These are phyloP conservation scores for Sutorius australiensis DNA, from an alignment of 768 basidiomycete genomes.

Conservation along the genomic window DNA sequence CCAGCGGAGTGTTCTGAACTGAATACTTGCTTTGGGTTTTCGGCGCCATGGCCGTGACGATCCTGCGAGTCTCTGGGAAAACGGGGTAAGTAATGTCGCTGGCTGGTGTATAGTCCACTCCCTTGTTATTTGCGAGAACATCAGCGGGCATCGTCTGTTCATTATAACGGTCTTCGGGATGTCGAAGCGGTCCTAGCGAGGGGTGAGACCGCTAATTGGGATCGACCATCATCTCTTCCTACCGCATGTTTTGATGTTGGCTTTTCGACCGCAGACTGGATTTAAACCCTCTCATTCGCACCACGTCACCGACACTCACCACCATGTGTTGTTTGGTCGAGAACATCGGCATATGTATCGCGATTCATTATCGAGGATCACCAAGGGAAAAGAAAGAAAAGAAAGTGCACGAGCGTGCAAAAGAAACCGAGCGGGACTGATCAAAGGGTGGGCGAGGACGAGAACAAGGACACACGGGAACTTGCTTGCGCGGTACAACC, in stretches of 20 bases:
- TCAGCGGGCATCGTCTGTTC: background rate
- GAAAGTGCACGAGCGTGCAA: background rate
- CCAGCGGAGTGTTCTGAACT: background rate
- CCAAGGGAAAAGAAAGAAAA: constrained; percentile 18
- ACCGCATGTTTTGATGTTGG: constrained; percentile 7
- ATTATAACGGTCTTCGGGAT: constrained; percentile 4
- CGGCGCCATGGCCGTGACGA: constrained; percentile 48
- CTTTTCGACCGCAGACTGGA: background rate
- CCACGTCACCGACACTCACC: constrained; percentile 26
- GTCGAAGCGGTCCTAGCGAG: constrained; percentile 12
- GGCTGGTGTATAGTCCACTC: background rate
- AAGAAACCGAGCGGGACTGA: constrained; percentile 12
- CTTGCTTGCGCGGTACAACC: constrained; percentile 1
- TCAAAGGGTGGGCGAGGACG: constrained; percentile 12
- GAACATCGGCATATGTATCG: constrained; percentile 39
- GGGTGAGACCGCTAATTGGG: constrained; percentile 1
- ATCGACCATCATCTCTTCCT: background rate
- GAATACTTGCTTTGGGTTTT: constrained; percentile 50
- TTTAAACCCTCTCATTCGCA: background rate
- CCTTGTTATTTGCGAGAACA: constrained; percentile 6
- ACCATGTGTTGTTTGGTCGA: constrained; percentile 34
- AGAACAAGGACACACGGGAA: constrained; percentile 31
- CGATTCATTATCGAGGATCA: constrained; percentile 24
- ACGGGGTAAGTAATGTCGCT: constrained; percentile 5
- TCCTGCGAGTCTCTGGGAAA: constrained; percentile 11